Evolutionary conservation across 345 rosid species (phyloP), one percentile per base, ranked within the genome.

Genomic region (Hypericum androsaemum): DNA sequence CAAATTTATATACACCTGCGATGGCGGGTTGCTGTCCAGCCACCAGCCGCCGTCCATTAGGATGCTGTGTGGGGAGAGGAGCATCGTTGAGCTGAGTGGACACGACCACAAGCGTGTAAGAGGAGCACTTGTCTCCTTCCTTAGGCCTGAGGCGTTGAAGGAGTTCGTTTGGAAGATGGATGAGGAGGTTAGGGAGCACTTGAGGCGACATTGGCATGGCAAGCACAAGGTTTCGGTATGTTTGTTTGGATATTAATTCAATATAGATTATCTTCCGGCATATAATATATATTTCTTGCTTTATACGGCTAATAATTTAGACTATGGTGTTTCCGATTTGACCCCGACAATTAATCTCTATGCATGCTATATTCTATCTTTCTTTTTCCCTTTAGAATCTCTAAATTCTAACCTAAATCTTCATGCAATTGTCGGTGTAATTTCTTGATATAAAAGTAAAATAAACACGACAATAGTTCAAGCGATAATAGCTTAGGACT

Each of bases 101-200:
- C 35, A 63, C 41, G 81, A 79, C 58, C 85, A 77, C 64, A 77
- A 61, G 57, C 60, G 78, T 0, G 67, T 77, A 0, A 73, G 83
- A 49, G 62, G 39, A 5, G 80, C 81, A 1, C 57, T 79, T 0
- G 15, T 73, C 14, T 69, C 71, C 0, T 79, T 82, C 60, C 14
- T 77, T 66, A 73, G 59, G 60, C 81, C 83, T 7, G 83, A 79
- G 52, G 80, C 96, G 2, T 58, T 90, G 69, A 77, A 62, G 61
- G 61, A 64, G 39, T 75, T 73, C 6, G 55, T 80, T 14, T 77
- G 71, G 35, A 73, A 71, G 63, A 80, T 82, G 49, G 81, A 80
- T 16, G 63, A 39, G 59, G 81, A 71, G 62, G 69, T 82, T 36
- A 71, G 69, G 73, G 8, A 47, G 61, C 81, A 77, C 49, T 58